Conservation (phyloP, 257 asterid genomes). For the Eucommia ulmoides region DNA sequence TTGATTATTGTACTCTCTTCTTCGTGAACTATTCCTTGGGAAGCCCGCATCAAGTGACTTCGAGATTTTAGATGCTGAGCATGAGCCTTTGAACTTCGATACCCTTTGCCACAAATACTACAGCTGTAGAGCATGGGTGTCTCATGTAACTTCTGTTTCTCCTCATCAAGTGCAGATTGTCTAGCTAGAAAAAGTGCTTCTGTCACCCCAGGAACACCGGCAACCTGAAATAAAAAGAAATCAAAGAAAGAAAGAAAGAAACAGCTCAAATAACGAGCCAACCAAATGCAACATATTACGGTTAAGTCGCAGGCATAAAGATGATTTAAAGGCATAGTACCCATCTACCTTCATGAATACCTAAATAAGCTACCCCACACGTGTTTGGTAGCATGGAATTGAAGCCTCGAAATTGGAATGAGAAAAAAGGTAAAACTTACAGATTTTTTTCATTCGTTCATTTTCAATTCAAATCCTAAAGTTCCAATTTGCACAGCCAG, state of each 20-base stretch:
- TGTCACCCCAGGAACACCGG: constrained; percentile 96
- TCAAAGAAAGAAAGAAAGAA: neutral
- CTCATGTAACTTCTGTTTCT: constrained; percentile 39
- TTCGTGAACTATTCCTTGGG: constrained; percentile 27
- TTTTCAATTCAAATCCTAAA: no score
- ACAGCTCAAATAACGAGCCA: neutral
- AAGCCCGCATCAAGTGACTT: constrained; percentile 50
- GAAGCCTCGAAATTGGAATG: no score
- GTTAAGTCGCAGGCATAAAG: no score
- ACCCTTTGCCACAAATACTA: constrained; percentile 74
- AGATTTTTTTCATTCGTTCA: no score
- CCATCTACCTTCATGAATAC: no score
- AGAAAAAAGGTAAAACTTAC: no score
- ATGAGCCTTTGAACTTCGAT: constrained; percentile 79
- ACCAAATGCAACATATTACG: no score
- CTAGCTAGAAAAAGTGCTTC: constrained; percentile 68
- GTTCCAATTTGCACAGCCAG: no score
- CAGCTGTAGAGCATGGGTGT: constrained; percentile 74
- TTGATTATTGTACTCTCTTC: constrained; percentile 45
- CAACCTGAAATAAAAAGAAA: no score
- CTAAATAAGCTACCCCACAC: no score
- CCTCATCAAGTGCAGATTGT: constrained; percentile 75
- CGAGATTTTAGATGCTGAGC: constrained; percentile 80
- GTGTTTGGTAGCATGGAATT: no score
- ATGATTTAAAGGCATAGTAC: no score